Evolutionary conservation across 2,329 filamentous ascomycete species (phyloP).

Genomic region (Phaeosphaeria sp.): DNA sequence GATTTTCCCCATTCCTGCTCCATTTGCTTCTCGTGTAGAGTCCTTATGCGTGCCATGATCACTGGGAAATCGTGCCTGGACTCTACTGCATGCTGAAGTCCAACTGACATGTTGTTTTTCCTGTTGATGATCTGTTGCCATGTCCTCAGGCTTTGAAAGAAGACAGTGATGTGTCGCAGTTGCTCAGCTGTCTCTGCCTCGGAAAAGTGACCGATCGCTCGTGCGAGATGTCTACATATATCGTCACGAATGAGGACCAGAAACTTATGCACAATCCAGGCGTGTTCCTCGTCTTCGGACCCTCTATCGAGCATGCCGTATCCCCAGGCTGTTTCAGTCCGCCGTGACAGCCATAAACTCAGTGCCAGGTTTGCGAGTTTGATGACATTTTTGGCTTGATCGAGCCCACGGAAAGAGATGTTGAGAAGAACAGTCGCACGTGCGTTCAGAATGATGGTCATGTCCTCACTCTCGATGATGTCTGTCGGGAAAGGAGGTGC

Average conservation of each 20-base stretch:
- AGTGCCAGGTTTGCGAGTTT: not conserved
- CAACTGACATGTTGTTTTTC: not conserved
- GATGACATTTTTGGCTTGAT: not conserved
- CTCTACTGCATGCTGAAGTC: not conserved
- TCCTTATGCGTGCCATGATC: not conserved
- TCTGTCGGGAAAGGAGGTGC: not conserved
- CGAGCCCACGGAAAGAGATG: not conserved
- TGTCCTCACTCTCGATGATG: slow-evolving; percentile 2
- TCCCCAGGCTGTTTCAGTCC: not conserved
- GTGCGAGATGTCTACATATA: not conserved
- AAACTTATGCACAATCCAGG: not conserved
- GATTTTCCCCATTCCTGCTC: not conserved
- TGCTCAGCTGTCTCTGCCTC: not conserved
- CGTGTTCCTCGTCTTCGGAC: not conserved
- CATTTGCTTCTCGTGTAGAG: not conserved
- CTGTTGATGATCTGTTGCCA: slow-evolving; percentile 4
- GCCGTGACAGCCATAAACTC: not conserved
- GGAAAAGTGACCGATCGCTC: not conserved
- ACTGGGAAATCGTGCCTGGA: not conserved
- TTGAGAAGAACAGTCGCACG: slow-evolving; percentile 9
- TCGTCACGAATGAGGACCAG: slow-evolving; percentile 4
- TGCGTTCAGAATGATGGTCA: slow-evolving; percentile 4
- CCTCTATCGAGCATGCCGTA: not conserved
- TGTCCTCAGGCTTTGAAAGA: not conserved
- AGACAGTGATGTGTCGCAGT: not conserved